A percentile compares a stretch with the other conserved stretches of the same genome.
Conservation (phyloP, 2,329 filamentous ascomycete genomes). For the Dendryphion nanum region DNA sequence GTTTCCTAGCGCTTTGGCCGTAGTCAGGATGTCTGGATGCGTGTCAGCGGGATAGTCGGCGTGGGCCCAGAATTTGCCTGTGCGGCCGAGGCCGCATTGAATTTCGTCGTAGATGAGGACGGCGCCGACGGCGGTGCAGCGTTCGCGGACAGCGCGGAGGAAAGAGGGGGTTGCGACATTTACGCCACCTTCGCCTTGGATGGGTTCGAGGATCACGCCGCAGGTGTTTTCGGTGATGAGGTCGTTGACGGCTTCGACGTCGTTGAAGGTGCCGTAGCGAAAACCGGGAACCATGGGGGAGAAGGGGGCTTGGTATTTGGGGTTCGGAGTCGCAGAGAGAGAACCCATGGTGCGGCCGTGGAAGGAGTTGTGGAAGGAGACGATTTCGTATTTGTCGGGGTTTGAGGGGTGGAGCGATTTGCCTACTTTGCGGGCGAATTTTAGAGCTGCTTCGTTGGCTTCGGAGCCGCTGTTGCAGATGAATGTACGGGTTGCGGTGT, state of each 20-base stretch:
- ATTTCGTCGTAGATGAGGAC: slow-evolving; percentile 96
- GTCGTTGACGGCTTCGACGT: slow-evolving; percentile 67
- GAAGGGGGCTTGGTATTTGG: slow-evolving; percentile 96
- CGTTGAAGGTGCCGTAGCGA: slow-evolving; percentile 81
- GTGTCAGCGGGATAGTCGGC: slow-evolving; percentile 69
- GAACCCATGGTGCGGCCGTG: slow-evolving; percentile 96
- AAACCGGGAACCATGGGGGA: slow-evolving; percentile 95
- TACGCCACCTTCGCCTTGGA: slow-evolving; percentile 95
- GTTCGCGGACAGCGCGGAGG: slow-evolving; percentile 74
- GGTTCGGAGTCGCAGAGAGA: slow-evolving; percentile 93
- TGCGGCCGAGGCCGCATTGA: slow-evolving; percentile 87
- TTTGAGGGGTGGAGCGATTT: slow-evolving; percentile 71
- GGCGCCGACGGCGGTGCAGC: slow-evolving; percentile 83
- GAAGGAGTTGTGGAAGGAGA: slow-evolving; percentile 90
- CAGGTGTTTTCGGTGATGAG: slow-evolving; percentile 84
- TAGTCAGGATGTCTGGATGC: slow-evolving; percentile 91
- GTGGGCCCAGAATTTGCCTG: slow-evolving; percentile 90
- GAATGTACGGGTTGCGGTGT: slow-evolving; percentile 76
- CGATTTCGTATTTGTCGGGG: slow-evolving; percentile 74
- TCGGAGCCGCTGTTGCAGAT: slow-evolving; percentile 96
- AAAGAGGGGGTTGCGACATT: slow-evolving; percentile 82
- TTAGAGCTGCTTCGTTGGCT: slow-evolving; percentile 96
- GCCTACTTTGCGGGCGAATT: slow-evolving; percentile 91
- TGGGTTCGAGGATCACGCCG: slow-evolving; percentile 93
- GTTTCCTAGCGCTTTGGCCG: slow-evolving; percentile 94